phyloP scores from a whole-genome alignment of 225 moss, liverwort and hornwort genomes.

The Climacium dendroides region DNA sequence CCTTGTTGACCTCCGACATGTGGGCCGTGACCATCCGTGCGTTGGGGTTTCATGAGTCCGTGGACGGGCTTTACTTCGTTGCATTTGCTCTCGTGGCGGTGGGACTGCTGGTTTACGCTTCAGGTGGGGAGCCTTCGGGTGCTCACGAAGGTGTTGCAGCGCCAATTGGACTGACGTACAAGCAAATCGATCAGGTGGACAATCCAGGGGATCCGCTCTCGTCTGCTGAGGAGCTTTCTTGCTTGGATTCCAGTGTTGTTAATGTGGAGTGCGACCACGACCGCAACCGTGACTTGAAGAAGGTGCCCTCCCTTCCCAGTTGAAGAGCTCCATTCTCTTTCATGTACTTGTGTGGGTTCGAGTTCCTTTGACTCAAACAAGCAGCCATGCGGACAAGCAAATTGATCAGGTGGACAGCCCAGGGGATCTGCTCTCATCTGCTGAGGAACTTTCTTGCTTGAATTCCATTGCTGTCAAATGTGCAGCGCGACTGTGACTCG shows the following conservation, averaged over 20 bases:
- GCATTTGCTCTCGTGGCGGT: conserved; percentile 37
- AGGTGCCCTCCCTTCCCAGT: background rate
- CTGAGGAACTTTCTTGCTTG: conserved; percentile 9
- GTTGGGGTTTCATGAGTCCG: conserved; percentile 50
- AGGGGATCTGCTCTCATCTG: background rate
- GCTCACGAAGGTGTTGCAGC: background rate
- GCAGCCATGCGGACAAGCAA: background rate
- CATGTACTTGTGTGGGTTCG: background rate
- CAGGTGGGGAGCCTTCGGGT: conserved; percentile 14
- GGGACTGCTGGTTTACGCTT: conserved; percentile 33
- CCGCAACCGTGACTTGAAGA: background rate
- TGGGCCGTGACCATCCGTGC: conserved; percentile 81
- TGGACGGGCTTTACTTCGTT: conserved; percentile 42
- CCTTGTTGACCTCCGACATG: conserved; percentile 89
- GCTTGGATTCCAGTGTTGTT: background rate
- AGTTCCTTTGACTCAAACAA: background rate
- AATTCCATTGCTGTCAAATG: background rate
- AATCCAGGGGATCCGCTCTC: background rate
- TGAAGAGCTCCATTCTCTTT: background rate
- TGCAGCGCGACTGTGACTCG: background rate
- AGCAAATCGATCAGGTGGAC: conserved; percentile 25
- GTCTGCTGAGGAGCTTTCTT: conserved; percentile 16
- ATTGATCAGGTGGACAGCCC: conserved; percentile 5
- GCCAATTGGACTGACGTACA: conserved; percentile 5
- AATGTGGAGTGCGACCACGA: background rate